Evolutionary conservation across 2,329 filamentous ascomycete species (phyloP).

Genomic region (Dactylellina parvicollis): DNA sequence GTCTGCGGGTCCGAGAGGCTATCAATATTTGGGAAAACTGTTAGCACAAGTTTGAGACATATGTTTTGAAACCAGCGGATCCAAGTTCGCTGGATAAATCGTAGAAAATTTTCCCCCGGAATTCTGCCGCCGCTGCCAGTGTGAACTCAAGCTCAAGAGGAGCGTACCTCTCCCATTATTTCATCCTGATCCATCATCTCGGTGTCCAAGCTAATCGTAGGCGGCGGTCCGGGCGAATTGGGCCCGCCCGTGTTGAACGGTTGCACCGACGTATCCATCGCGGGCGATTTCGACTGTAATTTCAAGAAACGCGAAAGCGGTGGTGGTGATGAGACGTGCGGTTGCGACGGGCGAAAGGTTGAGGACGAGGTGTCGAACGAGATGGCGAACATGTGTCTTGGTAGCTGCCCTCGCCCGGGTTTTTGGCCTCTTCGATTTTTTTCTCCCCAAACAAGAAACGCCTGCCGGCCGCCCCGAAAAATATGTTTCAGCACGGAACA

Average conservation of each 20-base stretch:
- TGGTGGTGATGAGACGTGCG: neutral
- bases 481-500: slow-evolving; percentile 5
- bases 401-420: neutral
- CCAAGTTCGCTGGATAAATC: no score
- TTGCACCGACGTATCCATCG: slow-evolving; percentile 40
- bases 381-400: slow-evolving; percentile 40
- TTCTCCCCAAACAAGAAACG: slow-evolving; percentile 24
- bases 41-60: neutral
- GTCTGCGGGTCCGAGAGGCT: slow-evolving; percentile 17
- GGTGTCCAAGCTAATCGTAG: slow-evolving; percentile 51
- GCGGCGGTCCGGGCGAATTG: slow-evolving; percentile 41
- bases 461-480: slow-evolving; percentile 9
- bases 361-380: slow-evolving; percentile 53
- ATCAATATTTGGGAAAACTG: neutral
- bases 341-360: slow-evolving; percentile 39
- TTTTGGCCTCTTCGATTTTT: slow-evolving; percentile 3
- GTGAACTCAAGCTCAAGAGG: slow-evolving; percentile 1
- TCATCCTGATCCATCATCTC: slow-evolving; percentile 54
- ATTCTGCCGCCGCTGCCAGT: neutral
- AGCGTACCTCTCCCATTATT: slow-evolving; percentile 47
- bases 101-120: no score
- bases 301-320: neutral
- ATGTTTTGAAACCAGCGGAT: no score
- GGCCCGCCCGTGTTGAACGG: slow-evolving; percentile 42
- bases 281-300: neutral